Conservation (phyloP, 495 filamentous ascomycete species). For the Cairneyella variabilis region DNA sequence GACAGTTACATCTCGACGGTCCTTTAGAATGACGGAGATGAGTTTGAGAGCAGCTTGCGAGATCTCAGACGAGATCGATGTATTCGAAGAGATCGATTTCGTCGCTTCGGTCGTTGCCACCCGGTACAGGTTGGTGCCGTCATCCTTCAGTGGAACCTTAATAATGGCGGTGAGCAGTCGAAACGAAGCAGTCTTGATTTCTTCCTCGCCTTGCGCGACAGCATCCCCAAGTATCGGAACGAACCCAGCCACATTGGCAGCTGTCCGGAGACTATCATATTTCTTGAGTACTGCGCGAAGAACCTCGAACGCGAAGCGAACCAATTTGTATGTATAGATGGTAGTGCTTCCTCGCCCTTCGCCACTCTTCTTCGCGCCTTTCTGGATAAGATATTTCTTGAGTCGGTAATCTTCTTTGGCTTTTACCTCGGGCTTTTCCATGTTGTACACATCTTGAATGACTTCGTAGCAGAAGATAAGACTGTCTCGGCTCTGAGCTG, state of each 20-base stretch:
- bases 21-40: constrained; percentile 77
- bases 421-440: constrained; percentile 39
- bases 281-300: constrained; percentile 78
- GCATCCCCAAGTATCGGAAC: constrained; percentile 86
- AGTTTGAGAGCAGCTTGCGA: constrained; percentile 85
- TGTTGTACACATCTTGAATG: constrained; percentile 75
- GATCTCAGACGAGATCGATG: constrained; percentile 73
- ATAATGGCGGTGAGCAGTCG: constrained; percentile 79
- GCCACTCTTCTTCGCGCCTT: constrained; percentile 65
- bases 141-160: constrained; percentile 70
- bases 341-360: constrained; percentile 61
- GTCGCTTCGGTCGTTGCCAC: constrained; percentile 77
- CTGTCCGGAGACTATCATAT: constrained; percentile 70
- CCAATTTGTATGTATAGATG: constrained; percentile 77
- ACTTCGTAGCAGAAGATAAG: constrained; percentile 93
- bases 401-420: constrained; percentile 54
- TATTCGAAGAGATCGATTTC: constrained; percentile 57
- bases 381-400: constrained; percentile 72
- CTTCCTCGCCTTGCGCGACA: constrained; percentile 76
- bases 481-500: constrained; percentile 68
- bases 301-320: constrained; percentile 81
- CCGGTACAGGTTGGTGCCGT: constrained; percentile 71
- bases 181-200: constrained; percentile 81
- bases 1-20: constrained; percentile 66
- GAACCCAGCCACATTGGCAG: constrained; percentile 76